Conservation (phyloP, 2,329 filamentous ascomycete genomes). For the Cadophora malorum region DNA sequence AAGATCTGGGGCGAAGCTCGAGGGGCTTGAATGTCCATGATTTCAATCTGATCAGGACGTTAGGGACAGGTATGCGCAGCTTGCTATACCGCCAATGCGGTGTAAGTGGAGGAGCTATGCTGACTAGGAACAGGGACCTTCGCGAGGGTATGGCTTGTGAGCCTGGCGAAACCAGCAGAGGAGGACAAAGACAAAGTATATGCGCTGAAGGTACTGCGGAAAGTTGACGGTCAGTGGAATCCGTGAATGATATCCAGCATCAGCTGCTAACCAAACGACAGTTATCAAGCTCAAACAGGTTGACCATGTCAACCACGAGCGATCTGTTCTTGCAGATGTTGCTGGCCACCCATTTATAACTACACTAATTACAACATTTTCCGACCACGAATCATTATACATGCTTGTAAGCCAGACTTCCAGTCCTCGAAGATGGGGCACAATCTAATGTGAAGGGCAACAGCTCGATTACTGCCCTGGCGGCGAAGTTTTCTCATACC, state of each 20-base stretch:
- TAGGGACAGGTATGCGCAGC: conserved; percentile 69
- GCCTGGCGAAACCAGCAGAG: conserved; percentile 60
- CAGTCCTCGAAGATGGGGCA: conserved; percentile 21
- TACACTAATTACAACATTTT: conserved; percentile 77
- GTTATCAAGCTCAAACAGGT: conserved; percentile 86
- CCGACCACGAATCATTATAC: conserved; percentile 79
- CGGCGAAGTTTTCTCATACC: conserved; percentile 84
- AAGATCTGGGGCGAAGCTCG: conserved; percentile 41
- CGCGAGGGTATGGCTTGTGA: conserved; percentile 80
- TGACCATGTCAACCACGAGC: conserved; percentile 85
- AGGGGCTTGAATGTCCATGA: conserved; percentile 56
- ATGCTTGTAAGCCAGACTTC: conserved; percentile 63
- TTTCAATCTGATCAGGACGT: conserved; percentile 76
- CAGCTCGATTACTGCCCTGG: conserved; percentile 80
- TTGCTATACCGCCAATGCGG: conserved; percentile 21
- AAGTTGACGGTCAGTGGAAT: conserved; percentile 56
- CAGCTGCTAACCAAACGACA: conserved; percentile 41
- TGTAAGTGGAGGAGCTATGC: conserved; percentile 15
- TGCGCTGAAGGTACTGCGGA: conserved; percentile 80
- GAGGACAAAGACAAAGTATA: conserved; percentile 71
- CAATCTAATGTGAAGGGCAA: background rate
- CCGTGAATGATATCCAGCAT: background rate
- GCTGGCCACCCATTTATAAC: conserved; percentile 86
- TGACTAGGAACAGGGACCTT: conserved; percentile 67
- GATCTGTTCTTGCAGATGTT: conserved; percentile 77